Percentiles rank a stretch among this genome's conserved stretches.
Evolutionary conservation across 2,329 filamentous ascomycete species (phyloP).

Genomic region (Hypoxylon sp.): DNA sequence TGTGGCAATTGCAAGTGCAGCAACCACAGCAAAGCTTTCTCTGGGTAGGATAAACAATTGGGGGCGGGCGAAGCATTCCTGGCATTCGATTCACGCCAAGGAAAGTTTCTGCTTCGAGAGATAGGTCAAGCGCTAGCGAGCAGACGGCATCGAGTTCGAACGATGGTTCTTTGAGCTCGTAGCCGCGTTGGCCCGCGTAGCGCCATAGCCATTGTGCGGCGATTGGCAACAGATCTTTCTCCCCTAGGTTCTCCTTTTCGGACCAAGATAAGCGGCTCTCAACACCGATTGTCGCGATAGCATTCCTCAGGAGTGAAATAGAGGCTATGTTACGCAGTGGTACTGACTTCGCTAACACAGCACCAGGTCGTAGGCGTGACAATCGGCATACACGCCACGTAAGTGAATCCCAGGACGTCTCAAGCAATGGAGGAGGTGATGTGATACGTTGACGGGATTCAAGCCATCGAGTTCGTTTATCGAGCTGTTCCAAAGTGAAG

Average conservation of each 20-base stretch:
- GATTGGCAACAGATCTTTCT: conserved; percentile 27
- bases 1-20: conserved; percentile 40
- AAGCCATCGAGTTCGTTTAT: conserved; percentile 44
- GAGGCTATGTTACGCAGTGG: conserved; percentile 30
- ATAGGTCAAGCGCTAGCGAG: conserved; percentile 35
- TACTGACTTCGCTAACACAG: neutral
- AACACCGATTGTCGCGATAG: conserved; percentile 18
- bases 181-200: conserved; percentile 39
- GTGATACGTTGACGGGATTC: conserved; percentile 36
- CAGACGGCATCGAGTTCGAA: conserved; percentile 40
- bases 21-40: conserved; percentile 29
- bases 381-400: conserved; percentile 45
- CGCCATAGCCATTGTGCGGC: conserved; percentile 46
- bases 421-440: conserved; percentile 48
- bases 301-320: conserved; percentile 35
- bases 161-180: conserved; percentile 30
- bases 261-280: conserved; percentile 29
- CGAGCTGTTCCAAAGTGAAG: conserved; percentile 41
- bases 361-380: conserved; percentile 1
- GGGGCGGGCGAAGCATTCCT: neutral
- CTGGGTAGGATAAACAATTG: neutral
- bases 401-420: conserved; percentile 49
- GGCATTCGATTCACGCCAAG: neutral
- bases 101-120: conserved; percentile 29
- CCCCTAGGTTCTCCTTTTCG: conserved; percentile 23